Conservation (phyloP, 2,329 filamentous ascomycete genomes). For the Tolypocladium tropicale region DNA sequence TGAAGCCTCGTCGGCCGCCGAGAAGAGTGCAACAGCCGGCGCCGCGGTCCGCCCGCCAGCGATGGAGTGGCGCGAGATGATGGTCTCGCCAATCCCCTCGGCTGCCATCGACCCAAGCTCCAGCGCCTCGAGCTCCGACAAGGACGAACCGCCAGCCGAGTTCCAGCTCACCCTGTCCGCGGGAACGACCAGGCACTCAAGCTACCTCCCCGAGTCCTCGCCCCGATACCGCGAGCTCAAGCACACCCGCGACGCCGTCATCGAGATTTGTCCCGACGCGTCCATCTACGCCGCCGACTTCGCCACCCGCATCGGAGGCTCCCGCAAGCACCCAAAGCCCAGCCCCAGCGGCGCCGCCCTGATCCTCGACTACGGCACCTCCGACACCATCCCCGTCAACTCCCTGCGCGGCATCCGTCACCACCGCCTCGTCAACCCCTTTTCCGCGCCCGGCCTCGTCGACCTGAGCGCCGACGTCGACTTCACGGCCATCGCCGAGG, state of each 20-base stretch:
- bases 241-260: slow-evolving; percentile 54
- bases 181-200: slow-evolving; percentile 67
- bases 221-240: slow-evolving; percentile 69
- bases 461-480: slow-evolving; percentile 92
- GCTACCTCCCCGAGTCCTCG: slow-evolving; percentile 76
- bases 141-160: slow-evolving; percentile 54
- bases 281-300: slow-evolving; percentile 73
- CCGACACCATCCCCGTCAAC: slow-evolving; percentile 70
- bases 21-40: slow-evolving; percentile 23
- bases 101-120: slow-evolving; percentile 43
- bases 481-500: slow-evolving; percentile 77
- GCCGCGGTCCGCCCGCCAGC: neutral
- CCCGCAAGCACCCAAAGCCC: slow-evolving; percentile 40
- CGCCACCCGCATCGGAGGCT: slow-evolving; percentile 72
- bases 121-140: slow-evolving; percentile 27
- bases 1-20: slow-evolving; percentile 23
- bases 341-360: slow-evolving; percentile 73
- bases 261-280: slow-evolving; percentile 87
- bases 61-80: slow-evolving; percentile 70
- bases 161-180: slow-evolving; percentile 79
- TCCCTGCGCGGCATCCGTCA: slow-evolving; percentile 79
- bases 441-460: slow-evolving; percentile 68
- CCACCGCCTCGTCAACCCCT: slow-evolving; percentile 69
- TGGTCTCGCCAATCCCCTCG: slow-evolving; percentile 59
- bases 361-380: slow-evolving; percentile 90